A percentile compares a stretch with the other conserved stretches of the same genome.
Conservation (phyloP, 805 yeast genomes). For the Tetrapisispora namnaoensis region DNA sequence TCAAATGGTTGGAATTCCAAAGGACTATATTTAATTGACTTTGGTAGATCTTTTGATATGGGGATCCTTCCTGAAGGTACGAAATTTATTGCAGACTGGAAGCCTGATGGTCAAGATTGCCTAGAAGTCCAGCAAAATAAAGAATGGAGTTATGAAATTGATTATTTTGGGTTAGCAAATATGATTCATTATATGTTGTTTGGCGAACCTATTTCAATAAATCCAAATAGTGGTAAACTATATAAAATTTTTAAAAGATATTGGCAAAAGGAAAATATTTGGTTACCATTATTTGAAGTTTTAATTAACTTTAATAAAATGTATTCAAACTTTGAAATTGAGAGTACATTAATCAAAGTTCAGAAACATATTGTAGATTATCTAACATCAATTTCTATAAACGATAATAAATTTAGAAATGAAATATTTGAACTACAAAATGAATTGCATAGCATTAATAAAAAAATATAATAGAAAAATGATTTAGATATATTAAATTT, state of each 20-base stretch:
- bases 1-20: constrained; percentile 39
- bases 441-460: constrained; percentile 12
- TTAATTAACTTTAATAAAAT: constrained; percentile 48
- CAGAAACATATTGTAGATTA: constrained; percentile 9
- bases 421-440: constrained; percentile 32
- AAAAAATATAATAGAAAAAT: background rate
- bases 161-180: constrained; percentile 74
- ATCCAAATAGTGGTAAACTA: constrained; percentile 23
- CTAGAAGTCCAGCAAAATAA: constrained; percentile 49
- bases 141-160: constrained; percentile 74
- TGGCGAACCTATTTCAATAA: constrained; percentile 51
- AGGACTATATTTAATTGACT: constrained; percentile 63
- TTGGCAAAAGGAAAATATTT: constrained; percentile 56
- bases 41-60: constrained; percentile 72
- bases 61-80: constrained; percentile 41
- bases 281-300: constrained; percentile 57
- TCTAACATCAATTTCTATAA: constrained; percentile 5
- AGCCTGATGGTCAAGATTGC: constrained; percentile 60
- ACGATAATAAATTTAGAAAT: constrained; percentile 22
- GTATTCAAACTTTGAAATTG: background rate
- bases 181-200: constrained; percentile 64
- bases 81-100: constrained; percentile 51
- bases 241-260: constrained; percentile 52
- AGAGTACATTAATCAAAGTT: background rate
- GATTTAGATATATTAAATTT: background rate